phyloP scores from a whole-genome alignment of 805 yeast genomes.

The Candida quercuum region DNA sequence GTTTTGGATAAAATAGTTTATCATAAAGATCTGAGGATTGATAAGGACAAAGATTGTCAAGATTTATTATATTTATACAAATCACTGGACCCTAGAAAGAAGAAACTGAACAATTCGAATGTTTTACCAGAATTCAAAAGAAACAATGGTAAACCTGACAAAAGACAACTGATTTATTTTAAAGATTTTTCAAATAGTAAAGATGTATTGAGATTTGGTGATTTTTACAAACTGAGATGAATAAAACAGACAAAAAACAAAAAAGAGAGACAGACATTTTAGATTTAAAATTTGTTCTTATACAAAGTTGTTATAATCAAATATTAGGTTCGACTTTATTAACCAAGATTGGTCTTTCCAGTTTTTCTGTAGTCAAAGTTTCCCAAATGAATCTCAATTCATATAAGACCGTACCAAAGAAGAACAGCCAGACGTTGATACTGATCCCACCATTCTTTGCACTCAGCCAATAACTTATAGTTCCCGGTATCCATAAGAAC shows the following conservation, averaged over 20 bases:
- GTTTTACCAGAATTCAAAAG: conserved; percentile 12
- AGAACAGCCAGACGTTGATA: neutral
- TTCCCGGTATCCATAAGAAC: neutral
- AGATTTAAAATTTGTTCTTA: no score
- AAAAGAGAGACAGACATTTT: no score
- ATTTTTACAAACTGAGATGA: neutral
- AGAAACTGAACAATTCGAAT: conserved; percentile 16
- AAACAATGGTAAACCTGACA: conserved; percentile 1
- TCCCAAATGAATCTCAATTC: neutral
- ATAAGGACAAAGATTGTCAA: conserved; percentile 21
- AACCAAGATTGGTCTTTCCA: neutral
- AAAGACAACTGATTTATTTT: conserved; percentile 18
- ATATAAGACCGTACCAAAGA: neutral
- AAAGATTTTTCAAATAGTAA: conserved; percentile 22
- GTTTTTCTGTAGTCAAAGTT: neutral
- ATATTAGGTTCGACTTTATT: neutral
- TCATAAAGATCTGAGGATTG: conserved; percentile 29
- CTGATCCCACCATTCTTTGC: neutral
- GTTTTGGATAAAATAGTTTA: conserved; percentile 44
- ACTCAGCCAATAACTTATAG: neutral
- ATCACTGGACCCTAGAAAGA: conserved; percentile 30
- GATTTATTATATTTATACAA: conserved; percentile 25
- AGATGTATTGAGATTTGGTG: conserved; percentile 18
- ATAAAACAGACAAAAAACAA: no score
- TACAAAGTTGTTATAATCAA: no score